These are phyloP conservation scores for Corniculantispora saksenae DNA, from an alignment of 2,329 filamentous ascomycete species.

Conservation along the genomic window DNA sequence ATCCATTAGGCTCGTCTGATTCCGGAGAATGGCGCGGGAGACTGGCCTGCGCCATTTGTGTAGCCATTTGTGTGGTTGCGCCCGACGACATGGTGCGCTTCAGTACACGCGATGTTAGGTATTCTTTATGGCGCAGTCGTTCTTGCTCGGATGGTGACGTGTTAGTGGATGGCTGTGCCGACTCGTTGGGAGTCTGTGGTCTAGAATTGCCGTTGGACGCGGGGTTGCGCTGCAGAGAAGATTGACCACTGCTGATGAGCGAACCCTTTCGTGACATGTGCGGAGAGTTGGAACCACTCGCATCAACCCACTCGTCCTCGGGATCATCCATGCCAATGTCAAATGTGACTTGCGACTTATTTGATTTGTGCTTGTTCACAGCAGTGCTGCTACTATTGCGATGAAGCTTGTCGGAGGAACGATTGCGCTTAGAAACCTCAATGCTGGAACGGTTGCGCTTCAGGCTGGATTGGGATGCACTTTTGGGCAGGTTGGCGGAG, in stretches of 20 bases:
- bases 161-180: conserved; percentile 20
- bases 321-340: conserved; percentile 56
- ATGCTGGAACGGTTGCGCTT: conserved; percentile 63
- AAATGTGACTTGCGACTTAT: conserved; percentile 61
- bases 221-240: conserved; percentile 40
- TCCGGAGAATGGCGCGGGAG: conserved; percentile 39
- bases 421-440: conserved; percentile 54
- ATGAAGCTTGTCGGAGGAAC: conserved; percentile 54
- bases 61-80: conserved; percentile 65
- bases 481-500: conserved; percentile 51
- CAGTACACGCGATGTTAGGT: conserved; percentile 67
- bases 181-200: conserved; percentile 37
- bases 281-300: conserved; percentile 63
- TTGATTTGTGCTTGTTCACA: conserved; percentile 41
- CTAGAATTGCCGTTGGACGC: conserved; percentile 30
- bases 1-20: conserved; percentile 29
- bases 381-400: conserved; percentile 53
- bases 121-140: conserved; percentile 58
- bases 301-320: conserved; percentile 67
- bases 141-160: conserved; percentile 40
- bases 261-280: conserved; percentile 51
- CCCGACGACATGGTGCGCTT: conserved; percentile 63
- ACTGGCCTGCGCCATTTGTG: conserved; percentile 48
- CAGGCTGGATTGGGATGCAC: conserved; percentile 54
- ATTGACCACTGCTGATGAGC: conserved; percentile 50